Percentiles rank a stretch among this genome's conserved stretches.
Conservation (phyloP, 768 basidiomycete species). For the Amanita exitialis region DNA sequence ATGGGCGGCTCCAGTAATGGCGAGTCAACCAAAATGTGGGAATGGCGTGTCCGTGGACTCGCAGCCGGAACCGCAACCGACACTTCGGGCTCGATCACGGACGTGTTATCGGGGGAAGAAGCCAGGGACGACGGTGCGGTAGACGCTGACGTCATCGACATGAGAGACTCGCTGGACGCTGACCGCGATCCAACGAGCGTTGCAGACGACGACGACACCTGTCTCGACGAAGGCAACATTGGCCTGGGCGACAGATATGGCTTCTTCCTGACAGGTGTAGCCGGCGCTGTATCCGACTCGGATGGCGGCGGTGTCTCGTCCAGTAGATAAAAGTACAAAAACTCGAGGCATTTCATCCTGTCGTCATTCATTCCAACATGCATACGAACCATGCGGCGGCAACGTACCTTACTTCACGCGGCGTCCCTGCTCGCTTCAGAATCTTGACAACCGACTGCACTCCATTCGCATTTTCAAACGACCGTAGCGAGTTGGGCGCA, state of each 20-base stretch:
- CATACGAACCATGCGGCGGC: neutral
- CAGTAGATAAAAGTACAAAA: slow-evolving; percentile 89
- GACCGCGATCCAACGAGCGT: slow-evolving; percentile 24
- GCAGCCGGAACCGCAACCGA: slow-evolving; percentile 6
- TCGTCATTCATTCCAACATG: neutral
- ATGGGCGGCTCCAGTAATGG: neutral
- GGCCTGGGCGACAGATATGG: slow-evolving; percentile 27
- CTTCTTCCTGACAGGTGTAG: slow-evolving; percentile 30
- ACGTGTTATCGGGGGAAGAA: slow-evolving; percentile 27
- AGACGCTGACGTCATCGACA: slow-evolving; percentile 28
- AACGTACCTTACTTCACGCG: slow-evolving; percentile 77
- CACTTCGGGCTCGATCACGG: slow-evolving; percentile 26
- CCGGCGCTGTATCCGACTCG: slow-evolving; percentile 22
- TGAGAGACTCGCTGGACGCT: slow-evolving; percentile 13
- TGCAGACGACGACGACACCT: slow-evolving; percentile 27
- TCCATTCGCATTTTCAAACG: slow-evolving; percentile 70
- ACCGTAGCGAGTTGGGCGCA: slow-evolving; percentile 59
- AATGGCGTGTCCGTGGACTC: neutral
- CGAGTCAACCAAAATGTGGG: slow-evolving; percentile 2
- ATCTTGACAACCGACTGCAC: slow-evolving; percentile 80
- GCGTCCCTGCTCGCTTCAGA: slow-evolving; percentile 76
- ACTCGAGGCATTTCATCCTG: slow-evolving; percentile 95
- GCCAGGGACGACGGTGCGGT: slow-evolving; percentile 32
- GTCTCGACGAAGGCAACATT: slow-evolving; percentile 25
- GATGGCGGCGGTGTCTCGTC: slow-evolving; percentile 71